phyloP scores from a whole-genome alignment of 345 rosid species.

The Murraya koenigii region DNA sequence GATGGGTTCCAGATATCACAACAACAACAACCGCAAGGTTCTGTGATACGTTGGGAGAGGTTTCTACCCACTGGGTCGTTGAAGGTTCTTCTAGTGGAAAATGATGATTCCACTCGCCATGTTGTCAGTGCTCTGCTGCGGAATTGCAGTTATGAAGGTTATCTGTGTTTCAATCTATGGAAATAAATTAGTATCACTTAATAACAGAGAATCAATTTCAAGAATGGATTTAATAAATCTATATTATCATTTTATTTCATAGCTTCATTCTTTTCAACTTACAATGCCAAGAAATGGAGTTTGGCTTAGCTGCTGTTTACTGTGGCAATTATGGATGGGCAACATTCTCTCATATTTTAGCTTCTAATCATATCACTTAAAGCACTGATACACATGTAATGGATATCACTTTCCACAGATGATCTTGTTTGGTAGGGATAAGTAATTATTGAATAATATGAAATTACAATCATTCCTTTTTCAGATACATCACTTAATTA shows the following conservation, averaged over 20 bases:
- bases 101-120: slow-evolving; percentile 74
- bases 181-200: background rate
- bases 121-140: slow-evolving; percentile 70
- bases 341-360: background rate
- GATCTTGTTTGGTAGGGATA: background rate
- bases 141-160: slow-evolving; percentile 86
- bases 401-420: background rate
- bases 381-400: background rate
- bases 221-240: background rate
- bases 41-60: slow-evolving; percentile 63
- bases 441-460: background rate
- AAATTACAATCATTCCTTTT: background rate
- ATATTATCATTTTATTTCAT: background rate
- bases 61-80: slow-evolving; percentile 66
- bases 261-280: background rate
- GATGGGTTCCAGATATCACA: slow-evolving; percentile 34
- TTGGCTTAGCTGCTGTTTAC: background rate
- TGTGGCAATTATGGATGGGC: background rate
- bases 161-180: background rate
- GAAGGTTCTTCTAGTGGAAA: slow-evolving; percentile 81
- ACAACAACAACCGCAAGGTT: slow-evolving; percentile 40
- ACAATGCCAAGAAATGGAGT: background rate
- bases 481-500: background rate
- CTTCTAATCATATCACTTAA: background rate
- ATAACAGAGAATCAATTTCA: background rate